Base-by-base conservation (phyloP, 179 eudicot species). In the Beta macrorhiza region DNA sequence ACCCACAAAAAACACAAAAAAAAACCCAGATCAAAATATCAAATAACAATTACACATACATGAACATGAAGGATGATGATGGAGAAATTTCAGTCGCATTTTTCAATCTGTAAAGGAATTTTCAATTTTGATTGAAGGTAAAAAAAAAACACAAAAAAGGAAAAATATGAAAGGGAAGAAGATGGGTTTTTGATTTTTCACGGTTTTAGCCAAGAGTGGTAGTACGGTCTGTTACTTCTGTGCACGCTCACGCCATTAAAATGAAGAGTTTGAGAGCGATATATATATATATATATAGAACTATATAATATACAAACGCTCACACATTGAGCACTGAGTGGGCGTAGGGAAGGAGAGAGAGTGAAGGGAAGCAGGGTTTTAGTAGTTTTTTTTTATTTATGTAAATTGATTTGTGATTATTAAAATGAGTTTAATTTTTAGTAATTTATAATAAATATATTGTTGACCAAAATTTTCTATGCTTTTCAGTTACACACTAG, bases 221-320 rank as follows among this genome's bases (percentile, higher is more conserved):
- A 83, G 78, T 78, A 82, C 32, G 84, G 90, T 81, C 72, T 84
- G 86, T 80, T 75, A 76, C 80, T 87, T 74, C 70, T 78, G 82
- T 61, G 79, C 78, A 82, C 78, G 85, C 83, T 89, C 93, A 90
- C 89, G 89, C 90, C 92, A 90, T 90, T 86, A 85, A 83, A 86
- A 87, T 90, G 91, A 85, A 76, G 87, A 56, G 80, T 20, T 37
- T 77, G 82, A 61, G 82, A 63, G 78, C 47, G 53, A 83, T 77
- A 58, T 59, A 58, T 71, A 47, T 70, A 47, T 70, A 61, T 37
- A 9, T 20, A 17, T 17, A 71, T 51, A 57, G 3, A 42, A 19
- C 11, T 5, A 4, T 19, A 61, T 6, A 6, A n/a, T 6, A 7
- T 61, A 81, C 74, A 74, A 52, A 81, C 64, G 64, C 78, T 19